Evolutionary conservation across 2,329 filamentous ascomycete species (phyloP).

Genomic region (Meredithiella fracta): DNA sequence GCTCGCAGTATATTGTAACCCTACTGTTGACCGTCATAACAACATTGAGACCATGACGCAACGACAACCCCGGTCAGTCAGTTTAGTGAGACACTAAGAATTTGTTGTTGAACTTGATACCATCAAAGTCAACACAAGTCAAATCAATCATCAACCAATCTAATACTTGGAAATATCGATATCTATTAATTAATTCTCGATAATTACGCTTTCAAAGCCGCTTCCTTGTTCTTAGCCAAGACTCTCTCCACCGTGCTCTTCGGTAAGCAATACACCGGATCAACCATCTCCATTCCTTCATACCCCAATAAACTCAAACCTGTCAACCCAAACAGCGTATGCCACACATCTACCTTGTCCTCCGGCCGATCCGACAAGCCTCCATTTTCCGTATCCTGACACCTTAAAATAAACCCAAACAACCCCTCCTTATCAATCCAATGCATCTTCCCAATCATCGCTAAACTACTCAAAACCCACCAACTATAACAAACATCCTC

Average conservation of each 20-base stretch:
- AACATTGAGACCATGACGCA: no score
- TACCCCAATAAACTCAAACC: conserved; percentile 73
- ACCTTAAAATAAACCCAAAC: conserved; percentile 64
- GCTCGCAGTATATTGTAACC: no score
- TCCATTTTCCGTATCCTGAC: conserved; percentile 70
- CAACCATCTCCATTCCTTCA: conserved; percentile 60
- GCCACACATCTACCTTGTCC: conserved; percentile 94
- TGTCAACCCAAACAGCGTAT: conserved; percentile 77
- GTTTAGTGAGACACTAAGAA: no score
- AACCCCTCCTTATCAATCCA: conserved; percentile 85
- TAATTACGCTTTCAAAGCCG: neutral
- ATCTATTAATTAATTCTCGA: no score
- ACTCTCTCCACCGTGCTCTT: conserved; percentile 46
- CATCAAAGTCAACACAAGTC: no score
- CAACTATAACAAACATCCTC: conserved; percentile 98
- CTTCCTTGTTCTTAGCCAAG: conserved; percentile 1
- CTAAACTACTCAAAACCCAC: conserved; percentile 90
- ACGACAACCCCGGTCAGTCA: no score
- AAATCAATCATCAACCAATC: no score
- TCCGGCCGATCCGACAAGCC: conserved; percentile 83
- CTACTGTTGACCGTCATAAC: no score
- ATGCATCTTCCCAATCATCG: conserved; percentile 72
- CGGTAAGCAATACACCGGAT: conserved; percentile 78
- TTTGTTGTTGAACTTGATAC: no score
- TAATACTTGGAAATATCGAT: no score